Conservation (phyloP, 139 green algal genomes). For the Chlamydomonas asymmetrica region DNA sequence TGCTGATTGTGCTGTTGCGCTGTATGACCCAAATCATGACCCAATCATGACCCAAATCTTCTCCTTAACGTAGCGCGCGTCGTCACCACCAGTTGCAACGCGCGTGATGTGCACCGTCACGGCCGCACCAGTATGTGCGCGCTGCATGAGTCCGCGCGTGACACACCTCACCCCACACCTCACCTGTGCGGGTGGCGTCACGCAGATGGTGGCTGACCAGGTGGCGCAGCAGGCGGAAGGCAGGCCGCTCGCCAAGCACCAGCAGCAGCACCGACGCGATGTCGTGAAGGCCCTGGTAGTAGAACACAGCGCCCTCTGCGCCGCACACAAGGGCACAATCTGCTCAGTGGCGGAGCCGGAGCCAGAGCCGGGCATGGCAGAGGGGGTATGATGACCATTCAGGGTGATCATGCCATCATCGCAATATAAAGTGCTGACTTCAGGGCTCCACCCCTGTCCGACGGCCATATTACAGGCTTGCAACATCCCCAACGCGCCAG, state of each 20-base stretch:
- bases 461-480: not conserved
- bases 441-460: not conserved
- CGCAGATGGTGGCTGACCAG: slow-evolving; percentile 67
- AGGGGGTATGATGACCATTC: not conserved
- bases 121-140: no score
- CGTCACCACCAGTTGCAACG: no score
- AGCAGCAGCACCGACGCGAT: slow-evolving; percentile 87
- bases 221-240: slow-evolving; percentile 57
- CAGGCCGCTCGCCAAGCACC: slow-evolving; percentile 41
- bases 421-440: not conserved
- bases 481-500: not conserved
- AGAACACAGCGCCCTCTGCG: slow-evolving; percentile 65
- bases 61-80: no score
- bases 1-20: no score
- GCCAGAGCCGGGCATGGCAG: not conserved
- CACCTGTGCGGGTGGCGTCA: slow-evolving; percentile 76
- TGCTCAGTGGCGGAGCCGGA: not conserved
- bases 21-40: no score
- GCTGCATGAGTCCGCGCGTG: no score
- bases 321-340: not conserved
- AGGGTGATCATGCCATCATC: no score
- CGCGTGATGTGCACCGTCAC: no score
- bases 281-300: slow-evolving; percentile 92
- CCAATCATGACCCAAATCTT: no score
- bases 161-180: no score